These are phyloP conservation scores for Plasmodium sp. DNA, from an alignment of 169 alveolate genomes.

Conservation along the genomic window DNA sequence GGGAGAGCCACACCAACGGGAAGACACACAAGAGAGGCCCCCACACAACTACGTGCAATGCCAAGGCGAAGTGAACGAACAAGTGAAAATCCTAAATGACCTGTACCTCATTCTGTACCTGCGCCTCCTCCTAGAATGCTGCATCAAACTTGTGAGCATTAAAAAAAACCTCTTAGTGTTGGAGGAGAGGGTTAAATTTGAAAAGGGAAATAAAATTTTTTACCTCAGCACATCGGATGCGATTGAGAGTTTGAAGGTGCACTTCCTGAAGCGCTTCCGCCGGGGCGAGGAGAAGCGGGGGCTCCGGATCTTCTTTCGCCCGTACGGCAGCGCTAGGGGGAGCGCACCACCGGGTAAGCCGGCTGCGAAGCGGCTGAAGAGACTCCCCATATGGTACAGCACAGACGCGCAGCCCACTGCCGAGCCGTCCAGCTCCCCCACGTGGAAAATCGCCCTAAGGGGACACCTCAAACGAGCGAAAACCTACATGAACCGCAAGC, in stretches of 20 bases:
- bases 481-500: neutral
- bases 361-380: neutral
- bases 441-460: neutral
- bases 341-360: neutral
- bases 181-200: slow-evolving; percentile 33
- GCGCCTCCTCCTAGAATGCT: slow-evolving; percentile 36
- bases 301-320: slow-evolving; percentile 7
- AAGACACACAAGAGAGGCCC: neutral
- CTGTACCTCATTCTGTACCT: slow-evolving; percentile 15
- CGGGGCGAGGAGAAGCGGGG: slow-evolving; percentile 8
- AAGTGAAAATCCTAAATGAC: slow-evolving; percentile 24
- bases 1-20: neutral
- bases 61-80: neutral
- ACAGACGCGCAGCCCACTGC: neutral
- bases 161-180: slow-evolving; percentile 26
- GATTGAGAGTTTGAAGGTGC: slow-evolving; percentile 33
- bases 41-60: neutral
- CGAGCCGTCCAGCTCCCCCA: neutral
- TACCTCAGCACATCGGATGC: slow-evolving; percentile 59
- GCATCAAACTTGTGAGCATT: slow-evolving; percentile 23
- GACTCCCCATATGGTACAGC: neutral
- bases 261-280: slow-evolving; percentile 23
- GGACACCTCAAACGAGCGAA: neutral
- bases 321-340: neutral
- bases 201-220: slow-evolving; percentile 32